Conservation (phyloP, 2,329 filamentous ascomycete genomes). For the Talaromyces piceae region DNA sequence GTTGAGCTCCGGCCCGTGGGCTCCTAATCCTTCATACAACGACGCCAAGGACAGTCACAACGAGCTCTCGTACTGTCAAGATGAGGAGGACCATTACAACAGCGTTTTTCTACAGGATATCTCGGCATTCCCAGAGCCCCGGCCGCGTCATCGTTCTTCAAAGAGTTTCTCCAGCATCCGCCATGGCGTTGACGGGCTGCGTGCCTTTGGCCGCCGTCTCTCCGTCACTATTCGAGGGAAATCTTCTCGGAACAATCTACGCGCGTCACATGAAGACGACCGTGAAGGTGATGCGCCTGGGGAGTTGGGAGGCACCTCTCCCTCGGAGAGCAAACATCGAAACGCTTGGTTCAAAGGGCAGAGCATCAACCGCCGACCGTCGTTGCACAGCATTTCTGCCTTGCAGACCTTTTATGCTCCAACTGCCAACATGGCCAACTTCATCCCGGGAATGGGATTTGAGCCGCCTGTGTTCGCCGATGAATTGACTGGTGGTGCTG, state of each 20-base stretch:
- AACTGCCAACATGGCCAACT: conserved; percentile 20
- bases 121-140: conserved; percentile 23
- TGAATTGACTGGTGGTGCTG: conserved; percentile 35
- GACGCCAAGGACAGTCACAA: conserved; percentile 6
- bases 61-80: conserved; percentile 12
- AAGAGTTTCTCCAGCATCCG: conserved; percentile 38
- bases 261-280: conserved; percentile 8
- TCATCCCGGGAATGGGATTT: conserved; percentile 30
- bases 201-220: conserved; percentile 33
- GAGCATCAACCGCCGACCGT: conserved; percentile 29
- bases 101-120: conserved; percentile 26
- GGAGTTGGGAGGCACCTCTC: conserved; percentile 5
- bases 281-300: conserved; percentile 1
- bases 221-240: conserved; percentile 35
- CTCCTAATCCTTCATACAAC: conserved; percentile 5
- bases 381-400: conserved; percentile 28
- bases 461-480: conserved; percentile 35
- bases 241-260: conserved; percentile 23
- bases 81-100: conserved; percentile 19
- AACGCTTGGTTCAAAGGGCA: conserved; percentile 22
- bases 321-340: conserved; percentile 18
- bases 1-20: conserved; percentile 8
- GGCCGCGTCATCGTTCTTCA: conserved; percentile 26
- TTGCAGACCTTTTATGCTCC: conserved; percentile 28
- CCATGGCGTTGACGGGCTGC: conserved; percentile 34